Evolutionary conservation across 768 basidiomycete genomes (phyloP), one percentile per base, ranked within the genome.

Genomic region (Lactarius trivialis): DNA sequence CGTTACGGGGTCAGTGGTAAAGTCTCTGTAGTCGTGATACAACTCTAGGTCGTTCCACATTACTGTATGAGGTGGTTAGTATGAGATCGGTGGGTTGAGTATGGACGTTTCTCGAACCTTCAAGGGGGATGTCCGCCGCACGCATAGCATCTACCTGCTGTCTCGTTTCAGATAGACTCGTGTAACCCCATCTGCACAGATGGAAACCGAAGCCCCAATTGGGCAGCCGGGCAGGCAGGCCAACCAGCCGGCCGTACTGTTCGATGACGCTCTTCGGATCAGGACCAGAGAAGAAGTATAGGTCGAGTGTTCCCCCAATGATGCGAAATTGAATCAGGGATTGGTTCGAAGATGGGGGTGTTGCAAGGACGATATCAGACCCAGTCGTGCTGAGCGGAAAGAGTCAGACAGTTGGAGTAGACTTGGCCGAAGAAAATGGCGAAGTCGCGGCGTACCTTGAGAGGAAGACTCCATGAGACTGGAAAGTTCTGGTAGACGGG

Each of bases 41-140:
- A 89, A 64, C 72, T 89, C 87, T 63, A 89, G 86, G 66, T 89
- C 88, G 68, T 85, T 88, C 88, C 88, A 89, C 79, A 87, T 87
- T 49, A 83, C 85, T 86, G 37, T 21, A 45, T 53, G 58, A n/a
- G 24, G 14, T 11, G 30, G 28, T 48, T 45, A 60, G 60, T 58
- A 28, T 30, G 53, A 50, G 33, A 21, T 14, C 9, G 11, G 24
- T 55, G 28, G 30, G 50, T 48, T 17, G 39, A 32, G 15, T 19
- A 50, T 30, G 65, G 15, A 55, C 36, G 9, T 52, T 48, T 49
- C 58, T 62, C 67, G 50, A 28, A 84, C 84, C 82, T 81, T 93
- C 89, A 6, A 92, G 77, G n/a, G 90, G 91, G 61, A 93, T 82
- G 56, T 82, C 77, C 0, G 88, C 87, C 24, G 78, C 82, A 19